Evolutionary conservation across 176 grass and related monocot genomes (phyloP).

Genomic region (Eleusine indica): DNA sequence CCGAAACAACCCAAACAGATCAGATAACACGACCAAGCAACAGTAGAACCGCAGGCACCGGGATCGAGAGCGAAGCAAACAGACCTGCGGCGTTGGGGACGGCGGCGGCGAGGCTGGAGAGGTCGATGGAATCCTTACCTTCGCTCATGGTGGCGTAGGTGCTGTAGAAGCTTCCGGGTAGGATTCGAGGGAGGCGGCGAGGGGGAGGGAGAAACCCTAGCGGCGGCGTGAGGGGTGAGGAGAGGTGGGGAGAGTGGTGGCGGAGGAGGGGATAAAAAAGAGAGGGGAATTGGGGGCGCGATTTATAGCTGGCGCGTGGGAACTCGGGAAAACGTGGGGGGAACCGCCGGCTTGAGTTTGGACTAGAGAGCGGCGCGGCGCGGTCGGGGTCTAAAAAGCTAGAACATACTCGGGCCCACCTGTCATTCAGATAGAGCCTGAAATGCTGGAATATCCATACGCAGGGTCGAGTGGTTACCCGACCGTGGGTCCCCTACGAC

Average conservation of each 20-base stretch:
- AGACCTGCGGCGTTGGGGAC: slow-evolving; percentile 51
- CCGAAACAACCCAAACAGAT: slow-evolving; percentile 10
- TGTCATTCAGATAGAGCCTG: neutral
- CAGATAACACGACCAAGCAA: slow-evolving; percentile 5
- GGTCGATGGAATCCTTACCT: slow-evolving; percentile 64
- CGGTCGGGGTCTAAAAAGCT: neutral
- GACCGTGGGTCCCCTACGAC: neutral
- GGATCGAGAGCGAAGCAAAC: slow-evolving; percentile 22
- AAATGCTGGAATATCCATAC: slow-evolving; percentile 20
- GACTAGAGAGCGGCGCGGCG: slow-evolving; percentile 32
- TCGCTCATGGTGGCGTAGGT: slow-evolving; percentile 54
- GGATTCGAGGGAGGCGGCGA: slow-evolving; percentile 29
- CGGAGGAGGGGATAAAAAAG: slow-evolving; percentile 47
- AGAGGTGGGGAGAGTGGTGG: neutral
- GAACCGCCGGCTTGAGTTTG: slow-evolving; percentile 28
- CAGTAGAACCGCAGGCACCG: neutral
- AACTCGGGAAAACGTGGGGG: slow-evolving; percentile 10
- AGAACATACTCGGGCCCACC: neutral
- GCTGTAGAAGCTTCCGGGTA: slow-evolving; percentile 2
- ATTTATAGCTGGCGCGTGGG: slow-evolving; percentile 48
- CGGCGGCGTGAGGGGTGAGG: slow-evolving; percentile 13
- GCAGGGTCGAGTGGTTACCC: neutral
- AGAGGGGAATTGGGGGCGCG: slow-evolving; percentile 2
- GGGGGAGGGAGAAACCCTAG: slow-evolving; percentile 70
- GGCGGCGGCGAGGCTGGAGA: slow-evolving; percentile 66